Conservation (phyloP, 257 asterid species). For the Cordia subcordata region DNA sequence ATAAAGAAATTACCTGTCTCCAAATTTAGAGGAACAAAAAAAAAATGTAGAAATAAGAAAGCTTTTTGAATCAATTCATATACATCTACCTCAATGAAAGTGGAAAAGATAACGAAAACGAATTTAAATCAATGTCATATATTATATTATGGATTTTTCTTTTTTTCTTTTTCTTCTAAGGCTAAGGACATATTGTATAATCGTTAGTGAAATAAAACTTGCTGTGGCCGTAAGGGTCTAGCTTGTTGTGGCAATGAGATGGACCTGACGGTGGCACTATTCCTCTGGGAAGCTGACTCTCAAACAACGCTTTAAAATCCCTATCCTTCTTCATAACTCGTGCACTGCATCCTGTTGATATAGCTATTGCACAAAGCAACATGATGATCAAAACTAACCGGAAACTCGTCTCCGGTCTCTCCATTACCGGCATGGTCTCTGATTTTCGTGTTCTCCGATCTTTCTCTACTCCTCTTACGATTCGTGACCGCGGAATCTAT, state of each 20-base stretch:
- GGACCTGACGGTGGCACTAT: conserved; percentile 69
- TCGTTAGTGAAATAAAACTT: conserved; percentile 19
- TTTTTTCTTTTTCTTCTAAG: not conserved
- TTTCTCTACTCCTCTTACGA: not conserved
- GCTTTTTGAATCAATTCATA: not conserved
- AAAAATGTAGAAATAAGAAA: not conserved
- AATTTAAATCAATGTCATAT: not conserved
- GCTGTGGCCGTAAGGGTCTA: conserved; percentile 23
- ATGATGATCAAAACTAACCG: conserved; percentile 24
- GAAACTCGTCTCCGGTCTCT: conserved; percentile 4
- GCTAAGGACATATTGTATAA: conserved; percentile 39
- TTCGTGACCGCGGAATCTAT: not conserved
- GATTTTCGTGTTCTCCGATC: not conserved
- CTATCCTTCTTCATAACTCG: conserved; percentile 25
- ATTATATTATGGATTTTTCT: no score
- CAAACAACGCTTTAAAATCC: conserved; percentile 18
- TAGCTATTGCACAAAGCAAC: conserved; percentile 13
- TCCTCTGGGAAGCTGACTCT: conserved; percentile 50
- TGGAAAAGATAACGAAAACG: not conserved
- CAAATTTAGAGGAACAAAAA: not conserved
- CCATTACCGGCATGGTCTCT: not conserved
- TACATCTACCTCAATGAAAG: no score
- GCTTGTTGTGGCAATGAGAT: conserved; percentile 52
- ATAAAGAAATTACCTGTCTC: not conserved
- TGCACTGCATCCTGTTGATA: conserved; percentile 25